Evolutionary conservation across 495 filamentous ascomycete species (phyloP), one percentile per base, ranked within the genome.

Genomic region (Cudoniella acicularis): DNA sequence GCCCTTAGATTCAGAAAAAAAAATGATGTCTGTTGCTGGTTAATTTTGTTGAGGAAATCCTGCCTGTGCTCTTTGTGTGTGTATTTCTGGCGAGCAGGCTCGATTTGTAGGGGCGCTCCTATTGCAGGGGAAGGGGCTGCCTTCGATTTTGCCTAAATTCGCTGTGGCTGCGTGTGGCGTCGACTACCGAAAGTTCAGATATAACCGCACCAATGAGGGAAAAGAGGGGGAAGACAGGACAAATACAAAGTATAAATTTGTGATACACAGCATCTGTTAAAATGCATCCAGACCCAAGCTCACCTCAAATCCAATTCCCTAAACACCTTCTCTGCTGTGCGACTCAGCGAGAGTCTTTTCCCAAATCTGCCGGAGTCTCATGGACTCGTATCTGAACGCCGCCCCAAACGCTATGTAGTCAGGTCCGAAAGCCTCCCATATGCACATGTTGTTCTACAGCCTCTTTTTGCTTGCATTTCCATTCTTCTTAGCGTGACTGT

Each of bases 391-490:
- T n/a, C n/a, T 36, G 27, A 57, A 50, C 51, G 49, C 49, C 57
- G 24, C 26, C 40, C 18, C 42, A 36, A 20, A 49, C 23, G 20
- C 20, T 22, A 23, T 24, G 47, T 24, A 49, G 21, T 49, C 47
- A 22, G n/a, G 20, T 3, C 48, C 22, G n/a, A 54, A 47, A 59
- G 13, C 23, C 43, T 46, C 8, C 54, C n/a, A 53, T 60, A 36
- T 59, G n/a, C 57, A 54, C 40, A 46, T 21, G 9, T 49, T 9
- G 2, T 21, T 60, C 52, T 64, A 62, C 60, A 62, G 58, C 6
- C 3, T 59, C 47, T 67, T 67, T 49, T 67, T 67, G 22, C 57
- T 36, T 36, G 30, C 54, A 53, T 61, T 61, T 21, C 56, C 55
- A 41, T 61, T 62, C 16, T 22, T 36, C 23, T 60, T 49, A n/a